Percentiles rank a stretch among this genome's conserved stretches.
These are phyloP conservation scores for Candida germanica DNA, from an alignment of 805 yeast genomes.

Conservation along the genomic window DNA sequence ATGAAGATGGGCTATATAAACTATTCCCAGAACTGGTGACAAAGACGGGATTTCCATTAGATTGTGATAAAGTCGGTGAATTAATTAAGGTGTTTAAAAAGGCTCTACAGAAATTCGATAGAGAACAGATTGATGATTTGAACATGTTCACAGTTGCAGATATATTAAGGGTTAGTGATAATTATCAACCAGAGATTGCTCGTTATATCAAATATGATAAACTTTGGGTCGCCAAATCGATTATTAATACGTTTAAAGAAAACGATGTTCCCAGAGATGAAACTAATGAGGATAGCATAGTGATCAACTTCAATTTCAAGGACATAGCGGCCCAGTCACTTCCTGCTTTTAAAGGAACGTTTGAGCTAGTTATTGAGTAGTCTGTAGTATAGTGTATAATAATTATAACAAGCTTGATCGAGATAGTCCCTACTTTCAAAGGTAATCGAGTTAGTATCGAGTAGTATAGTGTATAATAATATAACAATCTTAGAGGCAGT, in stretches of 20 bases:
- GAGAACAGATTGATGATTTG: constrained; percentile 2
- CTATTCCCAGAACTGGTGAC: constrained; percentile 4
- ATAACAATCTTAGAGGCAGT: no score
- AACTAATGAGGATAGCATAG: not conserved
- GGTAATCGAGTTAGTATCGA: no score
- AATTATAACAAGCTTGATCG: no score
- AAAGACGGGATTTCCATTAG: not conserved
- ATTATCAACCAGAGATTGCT: constrained; percentile 5
- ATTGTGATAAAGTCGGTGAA: not conserved
- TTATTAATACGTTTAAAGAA: constrained; percentile 10
- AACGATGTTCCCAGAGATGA: constrained; percentile 8
- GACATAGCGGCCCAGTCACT: not conserved
- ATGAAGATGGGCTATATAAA: constrained; percentile 11
- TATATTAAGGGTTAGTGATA: constrained; percentile 4
- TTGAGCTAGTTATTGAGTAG: constrained; percentile 7
- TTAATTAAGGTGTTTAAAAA: constrained; percentile 1
- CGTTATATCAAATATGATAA: constrained; percentile 8
- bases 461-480: no score
- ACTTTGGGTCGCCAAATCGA: constrained; percentile 8
- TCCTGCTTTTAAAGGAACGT: constrained; percentile 3
- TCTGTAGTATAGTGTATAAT: no score
- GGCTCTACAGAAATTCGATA: constrained; percentile 5
- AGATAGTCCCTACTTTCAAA: no score
- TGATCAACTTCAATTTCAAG: constrained; percentile 6
- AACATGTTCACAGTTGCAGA: constrained; percentile 9